Conservation (phyloP, 352 stramenopile genomes). For the Thalassiosira sp. region DNA sequence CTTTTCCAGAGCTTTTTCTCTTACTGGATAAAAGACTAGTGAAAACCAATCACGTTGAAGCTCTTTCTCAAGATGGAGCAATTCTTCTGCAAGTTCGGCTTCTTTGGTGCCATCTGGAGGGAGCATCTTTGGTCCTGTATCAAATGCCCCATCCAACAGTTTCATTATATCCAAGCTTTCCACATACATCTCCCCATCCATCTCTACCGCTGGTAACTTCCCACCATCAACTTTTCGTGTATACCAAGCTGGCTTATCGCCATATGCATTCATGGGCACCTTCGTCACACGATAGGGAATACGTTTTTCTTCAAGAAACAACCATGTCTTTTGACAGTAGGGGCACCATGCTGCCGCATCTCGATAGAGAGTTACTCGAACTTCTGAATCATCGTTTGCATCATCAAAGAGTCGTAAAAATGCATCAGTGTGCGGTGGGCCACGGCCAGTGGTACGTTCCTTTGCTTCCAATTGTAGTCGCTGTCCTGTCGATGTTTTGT, state of each 20-base stretch:
- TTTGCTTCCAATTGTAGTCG: background rate
- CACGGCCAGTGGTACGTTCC: background rate
- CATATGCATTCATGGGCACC: conserved; percentile 85
- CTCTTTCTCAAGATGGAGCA: conserved; percentile 36
- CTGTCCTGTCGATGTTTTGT: background rate
- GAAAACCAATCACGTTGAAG: conserved; percentile 31
- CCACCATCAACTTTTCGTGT: conserved; percentile 33
- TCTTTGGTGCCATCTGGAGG: background rate
- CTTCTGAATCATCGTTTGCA: conserved; percentile 73
- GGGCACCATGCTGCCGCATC: conserved; percentile 85
- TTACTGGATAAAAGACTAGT: conserved; percentile 24
- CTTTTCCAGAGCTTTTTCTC: conserved; percentile 3
- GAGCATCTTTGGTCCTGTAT: conserved; percentile 6
- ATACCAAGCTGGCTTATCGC: conserved; percentile 58
- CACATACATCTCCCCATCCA: conserved; percentile 54
- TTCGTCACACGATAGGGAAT: conserved; percentile 86
- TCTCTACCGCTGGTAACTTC: conserved; percentile 42
- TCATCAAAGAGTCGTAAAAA: conserved; percentile 77
- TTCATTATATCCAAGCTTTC: background rate
- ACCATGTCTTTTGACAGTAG: conserved; percentile 88
- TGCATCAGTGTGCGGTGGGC: background rate
- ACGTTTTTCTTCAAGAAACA: conserved; percentile 84
- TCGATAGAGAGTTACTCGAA: conserved; percentile 84
- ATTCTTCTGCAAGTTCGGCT: background rate
- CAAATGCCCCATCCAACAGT: background rate